Evolutionary conservation across 345 rosid species (phyloP).

Genomic region (Gossypium rotundifolium): DNA sequence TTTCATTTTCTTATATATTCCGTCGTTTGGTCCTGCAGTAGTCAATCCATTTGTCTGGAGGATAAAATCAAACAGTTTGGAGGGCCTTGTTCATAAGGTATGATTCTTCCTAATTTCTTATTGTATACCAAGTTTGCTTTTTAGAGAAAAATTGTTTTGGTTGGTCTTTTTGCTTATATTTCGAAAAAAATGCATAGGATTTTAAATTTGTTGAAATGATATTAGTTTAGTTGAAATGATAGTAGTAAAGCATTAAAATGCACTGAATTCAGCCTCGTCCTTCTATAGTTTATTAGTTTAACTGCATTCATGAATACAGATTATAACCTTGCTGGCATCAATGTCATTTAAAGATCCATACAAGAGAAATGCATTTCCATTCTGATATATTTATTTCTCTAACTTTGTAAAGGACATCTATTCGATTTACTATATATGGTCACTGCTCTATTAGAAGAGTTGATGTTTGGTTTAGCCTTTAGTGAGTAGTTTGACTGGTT

Average conservation of each 20-base stretch:
- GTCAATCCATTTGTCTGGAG: too few species aligned
- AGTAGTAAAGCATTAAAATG: background rate
- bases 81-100: too few species aligned
- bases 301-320: conserved; percentile 1
- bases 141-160: too few species aligned
- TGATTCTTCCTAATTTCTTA: too few species aligned
- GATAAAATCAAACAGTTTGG: too few species aligned
- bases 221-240: too few species aligned
- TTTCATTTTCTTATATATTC: too few species aligned
- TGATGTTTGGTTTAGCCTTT: background rate
- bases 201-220: too few species aligned
- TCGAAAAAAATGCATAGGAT: too few species aligned
- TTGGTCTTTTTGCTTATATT: too few species aligned
- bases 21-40: too few species aligned
- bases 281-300: background rate
- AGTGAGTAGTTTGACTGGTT: background rate
- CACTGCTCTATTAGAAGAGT: background rate
- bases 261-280: background rate
- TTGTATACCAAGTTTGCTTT: too few species aligned
- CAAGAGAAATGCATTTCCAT: background rate
- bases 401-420: background rate
- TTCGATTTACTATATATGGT: background rate
- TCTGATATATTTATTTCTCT: background rate
- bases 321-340: background rate
- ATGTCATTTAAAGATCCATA: background rate